A percentile compares a stretch with the other conserved stretches of the same genome.
Evolutionary conservation across 257 asterid genomes (phyloP).

Genomic region (Solanum appendiculatum): DNA sequence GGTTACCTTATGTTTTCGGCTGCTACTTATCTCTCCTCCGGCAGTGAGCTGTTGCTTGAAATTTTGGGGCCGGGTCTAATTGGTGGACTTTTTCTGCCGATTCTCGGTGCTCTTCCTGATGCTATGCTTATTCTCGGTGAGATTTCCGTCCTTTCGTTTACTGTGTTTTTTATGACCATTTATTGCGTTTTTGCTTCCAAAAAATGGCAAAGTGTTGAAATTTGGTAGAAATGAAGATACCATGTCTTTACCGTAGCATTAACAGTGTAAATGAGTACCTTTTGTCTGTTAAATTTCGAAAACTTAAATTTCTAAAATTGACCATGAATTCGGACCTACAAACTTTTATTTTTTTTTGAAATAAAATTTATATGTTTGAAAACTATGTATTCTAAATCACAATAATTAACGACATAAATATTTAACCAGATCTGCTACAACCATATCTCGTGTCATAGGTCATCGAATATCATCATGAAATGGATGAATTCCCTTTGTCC

Average conservation of each 20-base stretch:
- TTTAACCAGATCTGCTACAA: not conserved
- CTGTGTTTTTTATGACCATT: not conserved
- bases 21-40: constrained; percentile 65
- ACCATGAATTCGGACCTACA: not conserved
- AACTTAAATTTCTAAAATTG: too few relatives aligned
- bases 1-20: constrained; percentile 79
- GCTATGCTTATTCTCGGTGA: constrained; percentile 87
- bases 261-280: not conserved
- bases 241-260: not conserved
- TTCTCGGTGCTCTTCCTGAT: constrained; percentile 94
- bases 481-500: not conserved
- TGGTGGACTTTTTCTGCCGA: constrained; percentile 84
- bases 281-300: not conserved
- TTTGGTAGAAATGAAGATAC: not conserved
- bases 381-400: too few relatives aligned
- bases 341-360: too few relatives aligned
- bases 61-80: constrained; percentile 84
- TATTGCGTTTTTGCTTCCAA: not conserved
- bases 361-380: not conserved
- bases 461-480: not conserved
- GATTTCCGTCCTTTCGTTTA: not conserved
- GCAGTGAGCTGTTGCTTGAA: constrained; percentile 84
- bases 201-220: not conserved
- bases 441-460: not conserved
- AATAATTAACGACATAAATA: not conserved